phyloP scores from a whole-genome alignment of 495 filamentous ascomycete species.

The Astrothelium macrocarpum region DNA sequence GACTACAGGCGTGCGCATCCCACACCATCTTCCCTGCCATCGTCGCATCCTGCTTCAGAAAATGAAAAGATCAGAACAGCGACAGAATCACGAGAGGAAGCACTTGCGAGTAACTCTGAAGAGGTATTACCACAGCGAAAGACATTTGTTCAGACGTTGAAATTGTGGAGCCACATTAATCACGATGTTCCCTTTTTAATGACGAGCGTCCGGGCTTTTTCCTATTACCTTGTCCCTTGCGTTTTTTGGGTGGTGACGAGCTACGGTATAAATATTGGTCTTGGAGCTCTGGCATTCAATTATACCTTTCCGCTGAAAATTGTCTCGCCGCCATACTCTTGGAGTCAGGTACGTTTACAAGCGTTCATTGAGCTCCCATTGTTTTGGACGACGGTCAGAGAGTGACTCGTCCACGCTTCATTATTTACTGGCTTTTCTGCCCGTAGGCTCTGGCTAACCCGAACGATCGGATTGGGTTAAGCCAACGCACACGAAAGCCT shows the following conservation, averaged over 20 bases:
- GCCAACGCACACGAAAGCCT: no score
- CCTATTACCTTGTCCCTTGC: slow-evolving; percentile 15
- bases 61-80: slow-evolving; percentile 10
- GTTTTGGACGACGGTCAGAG: neutral
- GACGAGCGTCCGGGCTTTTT: slow-evolving; percentile 14
- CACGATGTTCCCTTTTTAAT: slow-evolving; percentile 17
- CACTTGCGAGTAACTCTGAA: neutral
- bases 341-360: slow-evolving; percentile 7
- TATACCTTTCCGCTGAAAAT: slow-evolving; percentile 20
- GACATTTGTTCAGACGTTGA: slow-evolving; percentile 21
- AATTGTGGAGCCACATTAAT: slow-evolving; percentile 20
- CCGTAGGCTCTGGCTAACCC: no score
- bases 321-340: slow-evolving; percentile 18
- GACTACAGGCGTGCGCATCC: slow-evolving; percentile 40
- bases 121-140: slow-evolving; percentile 18
- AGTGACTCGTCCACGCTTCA: no score
- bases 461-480: no score
- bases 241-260: slow-evolving; percentile 18
- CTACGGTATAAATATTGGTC: slow-evolving; percentile 23
- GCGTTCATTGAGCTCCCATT: neutral
- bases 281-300: slow-evolving; percentile 23
- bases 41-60: slow-evolving; percentile 13
- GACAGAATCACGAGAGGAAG: slow-evolving; percentile 17
- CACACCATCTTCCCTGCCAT: neutral
- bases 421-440: no score